Base-by-base conservation (phyloP, 2,329 filamentous ascomycete genomes). In the Xylaria sp. region DNA sequence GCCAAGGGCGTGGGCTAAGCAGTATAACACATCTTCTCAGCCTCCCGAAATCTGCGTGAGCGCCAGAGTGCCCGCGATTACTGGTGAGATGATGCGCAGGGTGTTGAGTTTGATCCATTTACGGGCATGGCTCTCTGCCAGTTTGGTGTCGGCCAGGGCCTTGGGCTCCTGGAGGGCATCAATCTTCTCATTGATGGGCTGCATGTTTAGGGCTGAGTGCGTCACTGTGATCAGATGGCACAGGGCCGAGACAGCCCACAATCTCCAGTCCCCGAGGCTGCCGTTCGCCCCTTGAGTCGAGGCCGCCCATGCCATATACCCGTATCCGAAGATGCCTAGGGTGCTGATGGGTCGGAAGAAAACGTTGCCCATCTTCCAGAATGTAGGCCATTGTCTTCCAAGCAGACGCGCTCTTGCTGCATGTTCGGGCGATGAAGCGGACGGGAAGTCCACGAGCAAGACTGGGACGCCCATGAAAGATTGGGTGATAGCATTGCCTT, bases 401-500 rank as follows among this genome's bases (percentile, higher is more conserved):
- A 86, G 82, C 41, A 84, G 80, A 31, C 78, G 79, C 20, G 83
- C 82, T 69, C 83, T 80, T 7, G 79, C 76, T 3, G 78, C 76
- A 72, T 84, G 81, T 10, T 81, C 79, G 1, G 81, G 78, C 1
- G 80, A 79, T 5, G 78, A 78, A 28, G 82, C 77, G 8, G 77
- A 68, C 28, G 83, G 83, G 74, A 84, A 85, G 71, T 83, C 80
- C 69, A 84, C 80, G 15, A 86, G 78, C 46, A 86, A 78, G 3
- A 82, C 83, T 6, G 84, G 84, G 46, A 85, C 81, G 18, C 82
- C 83, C 84, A 86, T 86, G 77, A 82, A 85, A 18, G 83, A 85
- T 76, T 86, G 84, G 28, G 84, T 86, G 64, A 86, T 83, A 13
- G 84, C 84, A 77, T 86, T 86, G 64, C 84, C 84, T 85, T 85